These are phyloP conservation scores for Saccharomyces paradoxus DNA, from an alignment of 805 yeast genomes.

Conservation along the genomic window DNA sequence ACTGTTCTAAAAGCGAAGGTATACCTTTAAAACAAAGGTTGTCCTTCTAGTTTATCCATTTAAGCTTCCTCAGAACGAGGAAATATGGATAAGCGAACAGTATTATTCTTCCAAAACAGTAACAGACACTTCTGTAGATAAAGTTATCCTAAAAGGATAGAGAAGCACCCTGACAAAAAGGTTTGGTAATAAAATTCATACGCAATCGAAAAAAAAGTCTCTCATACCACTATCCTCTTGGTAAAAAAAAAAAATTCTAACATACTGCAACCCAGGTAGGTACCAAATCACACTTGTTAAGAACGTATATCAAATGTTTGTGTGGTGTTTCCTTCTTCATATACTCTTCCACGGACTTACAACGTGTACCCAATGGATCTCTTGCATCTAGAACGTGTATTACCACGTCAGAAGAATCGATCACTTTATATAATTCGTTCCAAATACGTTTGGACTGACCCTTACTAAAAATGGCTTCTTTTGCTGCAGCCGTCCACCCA, in stretches of 20 bases:
- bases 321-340: conserved; percentile 92
- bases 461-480: conserved; percentile 89
- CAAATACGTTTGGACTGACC: conserved; percentile 98
- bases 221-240: conserved; percentile 1
- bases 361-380: conserved; percentile 94
- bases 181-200: conserved; percentile 49
- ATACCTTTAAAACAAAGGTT: conserved; percentile 39
- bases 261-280: conserved; percentile 99
- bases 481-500: conserved; percentile 83
- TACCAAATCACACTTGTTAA: conserved; percentile 95
- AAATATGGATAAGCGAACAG: conserved; percentile 42
- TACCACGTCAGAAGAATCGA: conserved; percentile 95
- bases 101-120: conserved; percentile 90
- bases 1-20: conserved; percentile 39
- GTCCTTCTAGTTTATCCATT: conserved; percentile 34
- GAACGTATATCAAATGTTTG: conserved; percentile 86
- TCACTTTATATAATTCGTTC: conserved; percentile 95
- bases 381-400: conserved; percentile 95
- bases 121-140: conserved; percentile 73
- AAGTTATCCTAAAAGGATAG: conserved; percentile 14
- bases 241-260: conserved; percentile 28
- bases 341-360: conserved; percentile 87
- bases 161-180: conserved; percentile 70
- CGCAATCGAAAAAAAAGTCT: conserved; percentile 1
- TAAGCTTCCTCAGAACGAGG: conserved; percentile 30